Conservation (phyloP, 2,329 filamentous ascomycete genomes). For the Exophiala lecanii-corni region DNA sequence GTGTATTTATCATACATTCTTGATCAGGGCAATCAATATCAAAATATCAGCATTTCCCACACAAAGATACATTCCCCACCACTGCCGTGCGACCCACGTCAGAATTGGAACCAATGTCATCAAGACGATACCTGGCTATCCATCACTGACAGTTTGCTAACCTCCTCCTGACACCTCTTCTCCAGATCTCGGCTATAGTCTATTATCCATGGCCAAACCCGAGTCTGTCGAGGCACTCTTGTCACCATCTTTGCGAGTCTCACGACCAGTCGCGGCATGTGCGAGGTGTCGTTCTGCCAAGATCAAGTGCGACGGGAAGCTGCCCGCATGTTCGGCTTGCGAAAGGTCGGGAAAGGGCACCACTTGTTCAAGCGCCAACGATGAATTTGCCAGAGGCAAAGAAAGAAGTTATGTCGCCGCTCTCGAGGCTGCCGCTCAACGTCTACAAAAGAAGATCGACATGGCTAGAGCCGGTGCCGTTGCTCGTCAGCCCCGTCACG, state of each 20-base stretch:
- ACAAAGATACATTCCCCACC: too few relatives aligned
- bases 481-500: conserved; percentile 47
- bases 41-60: too few relatives aligned
- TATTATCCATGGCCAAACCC: conserved; percentile 20
- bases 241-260: conserved; percentile 62
- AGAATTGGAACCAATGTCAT: too few relatives aligned
- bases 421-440: conserved; percentile 85
- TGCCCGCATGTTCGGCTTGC: conserved; percentile 91
- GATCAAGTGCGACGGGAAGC: conserved; percentile 95
- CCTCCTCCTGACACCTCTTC: too few relatives aligned
- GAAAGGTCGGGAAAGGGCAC: conserved; percentile 81
- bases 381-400: conserved; percentile 92
- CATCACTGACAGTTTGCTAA: too few relatives aligned
- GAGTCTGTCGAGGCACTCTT: conserved; percentile 27
- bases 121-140: too few relatives aligned
- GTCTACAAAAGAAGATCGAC: conserved; percentile 70
- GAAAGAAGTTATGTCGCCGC: conserved; percentile 95
- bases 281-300: conserved; percentile 84
- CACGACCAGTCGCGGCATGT: conserved; percentile 73
- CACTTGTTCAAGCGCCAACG: conserved; percentile 90
- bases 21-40: too few relatives aligned
- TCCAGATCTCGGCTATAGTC: too few relatives aligned
- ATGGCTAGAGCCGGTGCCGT: conserved; percentile 39
- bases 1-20: too few relatives aligned
- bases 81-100: too few relatives aligned